Evolutionary conservation across 1,284 basidiomycete genomes (phyloP), one percentile per base, ranked within the genome.

Genomic region (Schizopora paradoxa): DNA sequence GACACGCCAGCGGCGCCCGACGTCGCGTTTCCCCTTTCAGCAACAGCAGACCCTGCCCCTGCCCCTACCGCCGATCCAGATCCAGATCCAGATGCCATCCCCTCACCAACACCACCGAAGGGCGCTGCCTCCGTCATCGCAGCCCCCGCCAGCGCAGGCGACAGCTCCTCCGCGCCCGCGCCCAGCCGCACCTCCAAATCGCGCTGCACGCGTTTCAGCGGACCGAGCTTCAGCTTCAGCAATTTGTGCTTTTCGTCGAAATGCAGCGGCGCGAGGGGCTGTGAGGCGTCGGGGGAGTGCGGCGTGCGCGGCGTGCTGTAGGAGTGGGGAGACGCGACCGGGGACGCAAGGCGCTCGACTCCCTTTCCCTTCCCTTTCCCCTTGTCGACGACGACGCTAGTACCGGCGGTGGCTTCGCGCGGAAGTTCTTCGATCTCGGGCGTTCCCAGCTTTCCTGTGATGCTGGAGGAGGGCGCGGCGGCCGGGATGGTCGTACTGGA

Each of bases 161-260:
- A 2, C 27, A 65, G 51, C 43, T 79, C 77, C 14, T 73, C 68
- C 0, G 69, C 58, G 1, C 61, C 70, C 0, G 70, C 71, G 6
- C 78, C 76, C 0, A 83, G 64, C 6, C 70, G 60, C 31, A 56
- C 58, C 56, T 73, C 73, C 34, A 83, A 57, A 53, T 81, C 79
- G 4, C 49, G 56, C 56, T 83, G 77, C 25, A 81, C 70, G n/a
- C 67, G 61, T 0, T 72, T 66, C 1, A 83, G 66, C 3, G 79
- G 77, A 1, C 65, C 64, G 3, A 82, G 68, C 1, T 75, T 69
- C 19, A 76, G 61, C 36, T 66, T 70, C 44, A 80, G 69, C 0
- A 72, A 51, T 10, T 68, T 64, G 48, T 79, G 73, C 19, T 65
- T 65, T 31, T 68, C 66, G 2, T 68, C 66, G 46, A 76, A 63